Evolutionary conservation across 176 grass and related monocot genomes (phyloP), one percentile per base, ranked within the genome.

Genomic region (Phoenix roebelenii): DNA sequence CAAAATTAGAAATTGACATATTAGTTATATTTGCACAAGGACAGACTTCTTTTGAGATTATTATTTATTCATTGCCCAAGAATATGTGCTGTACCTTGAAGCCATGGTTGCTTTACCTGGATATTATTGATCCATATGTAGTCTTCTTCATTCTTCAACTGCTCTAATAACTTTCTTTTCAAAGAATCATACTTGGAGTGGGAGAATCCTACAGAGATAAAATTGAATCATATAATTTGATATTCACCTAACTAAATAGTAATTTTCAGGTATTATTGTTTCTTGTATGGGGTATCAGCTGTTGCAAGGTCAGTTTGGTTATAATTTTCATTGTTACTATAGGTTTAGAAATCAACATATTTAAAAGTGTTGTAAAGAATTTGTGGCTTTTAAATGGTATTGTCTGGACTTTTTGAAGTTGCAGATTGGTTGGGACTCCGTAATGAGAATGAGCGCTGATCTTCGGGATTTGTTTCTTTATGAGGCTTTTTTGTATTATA

Each of bases 401-500:
- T 64, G 15, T 77, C 35, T 12, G 35, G 35, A 3, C 35, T 2
- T 71, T 23, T 65, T 79, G 15, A 14, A 55, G 50, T 51, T 83
- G 67, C 77, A 93, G 88, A 76, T 98, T 80, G 75, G 88, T 59
- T 93, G 87, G 87, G 88, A 88, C 73, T 98, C 94, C 10, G 94
- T 98, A 35, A 85, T 83, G 87, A 82, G 84, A 59, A 98, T 98
- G 94, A 98, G 82, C 80, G 85, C 51, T 59, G 88, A 98, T 66
- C 77, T 92, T 48, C 82, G 83, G 25, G 85, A 92, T 72, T 64
- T 98, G 20, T 98, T 98, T 82, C 73, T 98, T 14, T 98, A 98
- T 2, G 94, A 98, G 85, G 69, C 85, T 39, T 98, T 98, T 74
- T 79, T 98, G 24, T 98, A 98, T 75, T 98, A 89, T 57, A 98